Evolutionary conservation across 75 land plant genomes (phyloP), one percentile per base, ranked within the genome.

Genomic region (Ceratopteris richardii): DNA sequence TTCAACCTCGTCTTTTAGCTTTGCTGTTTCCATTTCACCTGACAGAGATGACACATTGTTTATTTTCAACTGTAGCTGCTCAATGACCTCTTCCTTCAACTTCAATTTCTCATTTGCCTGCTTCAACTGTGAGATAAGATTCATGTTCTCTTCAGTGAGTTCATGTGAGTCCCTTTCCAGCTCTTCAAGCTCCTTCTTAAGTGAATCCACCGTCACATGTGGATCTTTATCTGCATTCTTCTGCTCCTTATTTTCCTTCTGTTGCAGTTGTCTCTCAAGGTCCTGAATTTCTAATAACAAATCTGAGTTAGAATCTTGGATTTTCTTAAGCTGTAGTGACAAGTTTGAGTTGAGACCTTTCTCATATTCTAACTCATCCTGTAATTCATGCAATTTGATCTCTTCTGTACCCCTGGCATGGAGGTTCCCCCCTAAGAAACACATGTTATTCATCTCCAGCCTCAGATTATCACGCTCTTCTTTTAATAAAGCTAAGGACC

Each of bases 241-340:
- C 50, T 18, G 50, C 4, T 21, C 48, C 24, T 31, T 21, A 14
- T 47, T 57, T 39, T 73, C 67, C 62, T 74, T 80, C 65, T 71
- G 58, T 44, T 82, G 83, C 62, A 91, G 44, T 52, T 82, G 44
- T 48, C 77, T 72, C 48, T 91, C 92, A 2, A 86, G 66, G 52
- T 94, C 99, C 48, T 70, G 75, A 33, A 94, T 71, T n/a, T 81
- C 96, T 56, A 83, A 67, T 61, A 90, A 48, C 52, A 94, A 52
- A 67, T 94, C 91, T 14, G 76, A 46, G 64, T 94, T 94, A 22
- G 90, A 68, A 53, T 94, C 86, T 58, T 94, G 91, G 19, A 82
- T 89, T 73, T 84, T 94, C 69, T 79, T 80, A 40, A 94, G 74
- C 62, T 87, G 99, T 46, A 86, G 44, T 22, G 58, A 66, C 11